Base-by-base conservation (phyloP, 2,329 filamentous ascomycete species). In the Colletotrichum sp. region DNA sequence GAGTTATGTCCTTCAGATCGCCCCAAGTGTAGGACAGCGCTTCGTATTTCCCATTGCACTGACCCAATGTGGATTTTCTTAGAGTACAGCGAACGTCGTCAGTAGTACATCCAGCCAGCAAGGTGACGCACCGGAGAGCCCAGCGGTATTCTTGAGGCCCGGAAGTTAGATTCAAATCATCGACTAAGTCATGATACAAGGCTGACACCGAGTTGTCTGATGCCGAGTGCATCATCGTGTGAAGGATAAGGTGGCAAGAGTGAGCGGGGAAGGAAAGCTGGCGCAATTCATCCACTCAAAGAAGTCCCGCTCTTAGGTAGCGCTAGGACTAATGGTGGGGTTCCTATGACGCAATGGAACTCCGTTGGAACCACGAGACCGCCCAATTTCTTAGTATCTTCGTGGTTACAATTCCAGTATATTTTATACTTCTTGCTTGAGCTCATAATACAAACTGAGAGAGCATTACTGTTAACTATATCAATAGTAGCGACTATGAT, bases 181-280 rank as follows among this genome's bases (percentile, higher is more conserved):
- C 38, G 18, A 9, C 38, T 47, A 47, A n/a, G 38, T 47, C 18
- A 9, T 21, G 18, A 9, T 47, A 47, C 8, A 8, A 31, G 29
- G 2, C 29, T 47, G 9, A 47, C 9, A 47, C 18, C 9, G 0
- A 47, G 38, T 18, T n/a, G 12, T 47, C 38, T 9, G 0, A 47
- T 18, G 18, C 11, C 3, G 38, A 12, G n/a, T n/a, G 18, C 5
- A n/a, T 43, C 38, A 43, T 43, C 9, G 0, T 43, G 38, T 43
- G 0, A 43, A 43, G 38, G 0, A 12, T n/a, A 43, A 5, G 18
- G 5, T 43, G 38, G 18, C 0, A n/a, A 43, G 38, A 18, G 6
- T 5, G 2, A 1, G 38, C n/a, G 11, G 1, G 11, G 11, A n/a
- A 0, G 5, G n/a, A 47, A n/a, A 21, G 0, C 0, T 11, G 38